Conservation (phyloP, 2,329 filamentous ascomycete species). For the Venturia effusa region DNA sequence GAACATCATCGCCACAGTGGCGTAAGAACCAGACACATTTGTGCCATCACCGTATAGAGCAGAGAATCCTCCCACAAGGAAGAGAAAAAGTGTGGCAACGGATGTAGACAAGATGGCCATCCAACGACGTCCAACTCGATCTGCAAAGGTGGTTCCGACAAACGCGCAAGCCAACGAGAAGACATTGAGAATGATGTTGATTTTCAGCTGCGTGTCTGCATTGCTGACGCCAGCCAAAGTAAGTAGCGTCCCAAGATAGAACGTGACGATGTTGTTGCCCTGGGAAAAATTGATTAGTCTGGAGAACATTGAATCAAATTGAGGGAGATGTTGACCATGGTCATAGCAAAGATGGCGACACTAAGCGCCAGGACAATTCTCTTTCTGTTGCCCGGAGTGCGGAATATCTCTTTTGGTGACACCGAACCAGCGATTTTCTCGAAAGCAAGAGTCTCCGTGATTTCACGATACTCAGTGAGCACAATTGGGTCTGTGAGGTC, state of each 20-base stretch:
- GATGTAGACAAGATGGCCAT: slow-evolving; percentile 30
- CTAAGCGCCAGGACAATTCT: slow-evolving; percentile 30
- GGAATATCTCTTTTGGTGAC: slow-evolving; percentile 13
- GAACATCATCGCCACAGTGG: slow-evolving; percentile 38
- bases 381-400: slow-evolving; percentile 24
- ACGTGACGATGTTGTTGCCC: slow-evolving; percentile 29
- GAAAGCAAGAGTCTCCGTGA: not conserved
- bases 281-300: slow-evolving; percentile 21
- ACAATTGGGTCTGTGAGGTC: slow-evolving; percentile 29
- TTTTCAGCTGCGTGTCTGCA: slow-evolving; percentile 32
- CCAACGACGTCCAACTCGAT: slow-evolving; percentile 34
- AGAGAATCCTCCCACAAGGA: slow-evolving; percentile 40
- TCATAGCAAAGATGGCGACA: slow-evolving; percentile 17
- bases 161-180: slow-evolving; percentile 36
- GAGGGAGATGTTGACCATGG: not conserved
- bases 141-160: slow-evolving; percentile 32
- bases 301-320: not conserved
- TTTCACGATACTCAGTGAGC: slow-evolving; percentile 30
- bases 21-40: slow-evolving; percentile 26
- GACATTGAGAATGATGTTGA: slow-evolving; percentile 41
- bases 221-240: slow-evolving; percentile 36
- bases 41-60: slow-evolving; percentile 26
- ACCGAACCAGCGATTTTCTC: slow-evolving; percentile 20
- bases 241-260: slow-evolving; percentile 32
- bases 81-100: slow-evolving; percentile 40